Conservation (phyloP, 768 basidiomycete genomes). For the Steccherinum ochraceum region DNA sequence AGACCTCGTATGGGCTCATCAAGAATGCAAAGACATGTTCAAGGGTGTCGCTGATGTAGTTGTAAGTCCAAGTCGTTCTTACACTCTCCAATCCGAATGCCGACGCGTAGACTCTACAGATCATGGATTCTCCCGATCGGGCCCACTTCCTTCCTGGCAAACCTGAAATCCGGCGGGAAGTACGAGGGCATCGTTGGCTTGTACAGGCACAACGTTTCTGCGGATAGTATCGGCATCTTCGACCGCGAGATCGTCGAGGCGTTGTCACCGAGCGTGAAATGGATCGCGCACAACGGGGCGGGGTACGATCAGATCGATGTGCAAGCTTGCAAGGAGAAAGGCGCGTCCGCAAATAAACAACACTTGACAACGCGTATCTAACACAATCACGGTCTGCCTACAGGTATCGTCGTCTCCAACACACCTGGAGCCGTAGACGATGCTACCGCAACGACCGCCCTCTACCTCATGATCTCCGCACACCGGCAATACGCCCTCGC, state of each 20-base stretch:
- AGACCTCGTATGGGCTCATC: conserved; percentile 72
- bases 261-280: conserved; percentile 62
- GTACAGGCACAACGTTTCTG: conserved; percentile 70
- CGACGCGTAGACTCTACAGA: not conserved
- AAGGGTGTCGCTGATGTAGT: conserved; percentile 65
- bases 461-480: conserved; percentile 75
- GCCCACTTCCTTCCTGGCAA: conserved; percentile 64
- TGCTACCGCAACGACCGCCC: conserved; percentile 81
- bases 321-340: conserved; percentile 59
- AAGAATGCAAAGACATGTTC: conserved; percentile 62
- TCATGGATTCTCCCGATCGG: conserved; percentile 28
- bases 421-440: conserved; percentile 88
- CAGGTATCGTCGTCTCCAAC: conserved; percentile 77
- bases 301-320: conserved; percentile 89
- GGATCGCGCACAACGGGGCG: conserved; percentile 89
- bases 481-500: conserved; percentile 64
- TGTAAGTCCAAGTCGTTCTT: conserved; percentile 41
- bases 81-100: not conserved
- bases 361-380: not conserved
- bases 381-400: not conserved
- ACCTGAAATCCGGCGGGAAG: conserved; percentile 58
- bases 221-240: conserved; percentile 64
- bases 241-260: conserved; percentile 71
- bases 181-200: conserved; percentile 69
- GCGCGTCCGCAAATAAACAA: conserved; percentile 40